Conservation (phyloP, 164 flowering plant genomes). For the Sedum album region DNA sequence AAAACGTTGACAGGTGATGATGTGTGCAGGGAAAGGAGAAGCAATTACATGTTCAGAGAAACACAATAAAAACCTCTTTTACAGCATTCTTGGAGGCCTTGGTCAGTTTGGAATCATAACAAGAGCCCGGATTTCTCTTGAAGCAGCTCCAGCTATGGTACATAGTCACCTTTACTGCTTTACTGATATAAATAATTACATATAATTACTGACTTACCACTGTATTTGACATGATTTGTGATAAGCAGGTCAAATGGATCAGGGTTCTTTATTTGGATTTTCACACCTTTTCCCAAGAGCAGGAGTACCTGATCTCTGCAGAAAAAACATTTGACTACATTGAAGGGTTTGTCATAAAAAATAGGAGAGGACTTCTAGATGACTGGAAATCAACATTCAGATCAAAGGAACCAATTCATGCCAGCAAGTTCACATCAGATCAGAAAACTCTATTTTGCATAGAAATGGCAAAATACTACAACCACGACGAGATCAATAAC, state of each 20-base stretch:
- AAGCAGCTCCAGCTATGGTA: too few species aligned
- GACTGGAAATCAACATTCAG: conserved; percentile 49
- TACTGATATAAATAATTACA: too few species aligned
- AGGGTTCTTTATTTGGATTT: conserved; percentile 45
- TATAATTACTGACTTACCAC: too few species aligned
- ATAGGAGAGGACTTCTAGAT: conserved; percentile 39
- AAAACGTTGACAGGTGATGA: too few species aligned
- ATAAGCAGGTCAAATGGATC: conserved; percentile 7
- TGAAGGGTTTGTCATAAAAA: conserved; percentile 51
- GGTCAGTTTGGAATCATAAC: too few species aligned
- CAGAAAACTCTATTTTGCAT: conserved; percentile 43
- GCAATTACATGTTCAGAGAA: too few species aligned
- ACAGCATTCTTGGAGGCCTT: too few species aligned
- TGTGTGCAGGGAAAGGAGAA: too few species aligned
- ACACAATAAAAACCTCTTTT: too few species aligned
- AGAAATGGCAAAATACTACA: conserved; percentile 45
- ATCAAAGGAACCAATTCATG: conserved; percentile 44
- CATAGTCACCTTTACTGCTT: too few species aligned
- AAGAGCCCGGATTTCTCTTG: too few species aligned
- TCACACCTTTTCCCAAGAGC: conserved; percentile 35
- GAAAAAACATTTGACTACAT: conserved; percentile 38
- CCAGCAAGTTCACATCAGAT: conserved; percentile 40
- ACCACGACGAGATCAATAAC: conserved; percentile 16
- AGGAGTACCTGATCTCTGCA: conserved; percentile 42
- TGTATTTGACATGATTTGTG: too few species aligned